Conservation (phyloP, 2,329 filamentous ascomycete species). For the Alternaria metachromatica region DNA sequence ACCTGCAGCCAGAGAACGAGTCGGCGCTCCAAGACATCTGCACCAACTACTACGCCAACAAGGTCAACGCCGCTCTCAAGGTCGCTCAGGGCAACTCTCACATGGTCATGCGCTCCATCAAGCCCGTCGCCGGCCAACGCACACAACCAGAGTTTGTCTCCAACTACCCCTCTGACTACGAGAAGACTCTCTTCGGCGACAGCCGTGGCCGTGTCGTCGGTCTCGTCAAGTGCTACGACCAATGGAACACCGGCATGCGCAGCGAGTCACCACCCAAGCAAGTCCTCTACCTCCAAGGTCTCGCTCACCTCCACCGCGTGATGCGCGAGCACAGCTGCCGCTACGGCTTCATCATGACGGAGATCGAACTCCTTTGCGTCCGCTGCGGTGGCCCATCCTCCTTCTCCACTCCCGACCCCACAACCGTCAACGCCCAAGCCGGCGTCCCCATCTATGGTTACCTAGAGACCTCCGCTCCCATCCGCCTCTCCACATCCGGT, state of each 20-base stretch:
- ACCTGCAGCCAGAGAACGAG: conserved; percentile 79
- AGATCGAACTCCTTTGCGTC: conserved; percentile 92
- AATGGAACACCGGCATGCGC: conserved; percentile 95
- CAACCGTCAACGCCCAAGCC: conserved; percentile 54
- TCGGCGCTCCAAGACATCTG: conserved; percentile 76
- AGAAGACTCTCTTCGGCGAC: conserved; percentile 57
- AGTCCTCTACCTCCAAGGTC: conserved; percentile 85
- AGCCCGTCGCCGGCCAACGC: conserved; percentile 50
- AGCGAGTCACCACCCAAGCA: conserved; percentile 82
- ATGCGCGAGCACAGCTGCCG: conserved; percentile 94
- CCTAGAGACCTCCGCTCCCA: conserved; percentile 72
- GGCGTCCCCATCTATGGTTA: conserved; percentile 82
- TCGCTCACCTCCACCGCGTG: conserved; percentile 83
- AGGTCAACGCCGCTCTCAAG: conserved; percentile 83
- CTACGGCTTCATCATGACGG: conserved; percentile 95
- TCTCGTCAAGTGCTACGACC: conserved; percentile 88
- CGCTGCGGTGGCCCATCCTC: conserved; percentile 69
- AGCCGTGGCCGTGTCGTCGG: conserved; percentile 71
- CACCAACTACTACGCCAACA: conserved; percentile 79
- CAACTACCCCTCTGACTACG: conserved; percentile 62
- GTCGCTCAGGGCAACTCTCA: conserved; percentile 74
- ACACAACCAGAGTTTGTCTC: conserved; percentile 71
- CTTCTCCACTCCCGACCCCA: conserved; percentile 39
- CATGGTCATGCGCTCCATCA: conserved; percentile 55
- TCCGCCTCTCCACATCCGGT: conserved; percentile 58